These are phyloP conservation scores for Neofusicoccum laricinum DNA, from an alignment of 2,329 filamentous ascomycete genomes.

Conservation along the genomic window DNA sequence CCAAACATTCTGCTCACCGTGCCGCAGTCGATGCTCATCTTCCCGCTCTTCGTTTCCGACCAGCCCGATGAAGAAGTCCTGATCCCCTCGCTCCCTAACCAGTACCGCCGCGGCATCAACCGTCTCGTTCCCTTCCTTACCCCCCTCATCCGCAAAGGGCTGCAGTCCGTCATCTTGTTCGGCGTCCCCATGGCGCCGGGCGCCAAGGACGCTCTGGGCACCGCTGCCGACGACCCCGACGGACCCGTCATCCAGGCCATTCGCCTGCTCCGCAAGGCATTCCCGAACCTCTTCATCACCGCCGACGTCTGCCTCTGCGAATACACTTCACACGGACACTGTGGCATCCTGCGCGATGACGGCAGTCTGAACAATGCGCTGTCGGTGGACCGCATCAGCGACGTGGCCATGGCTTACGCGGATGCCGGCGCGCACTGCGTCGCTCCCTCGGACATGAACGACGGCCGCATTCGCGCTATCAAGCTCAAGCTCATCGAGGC, in stretches of 20 bases:
- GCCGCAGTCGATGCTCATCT: constrained; percentile 90
- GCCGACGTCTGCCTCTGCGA: constrained; percentile 97
- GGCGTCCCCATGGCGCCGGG: constrained; percentile 81
- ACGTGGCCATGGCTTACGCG: constrained; percentile 98
- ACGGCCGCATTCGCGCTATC: constrained; percentile 93
- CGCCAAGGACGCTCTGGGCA: constrained; percentile 88
- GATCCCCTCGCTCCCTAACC: constrained; percentile 87
- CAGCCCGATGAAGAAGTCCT: constrained; percentile 86
- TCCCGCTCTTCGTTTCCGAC: constrained; percentile 94
- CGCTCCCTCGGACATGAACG: constrained; percentile 98
- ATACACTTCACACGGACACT: constrained; percentile 97
- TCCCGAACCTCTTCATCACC: constrained; percentile 87
- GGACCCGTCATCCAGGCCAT: constrained; percentile 90
- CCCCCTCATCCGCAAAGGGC: constrained; percentile 82
- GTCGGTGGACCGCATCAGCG: constrained; percentile 90
- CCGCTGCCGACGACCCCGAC: constrained; percentile 84
- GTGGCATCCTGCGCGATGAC: constrained; percentile 91
- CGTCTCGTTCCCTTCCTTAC: constrained; percentile 79
- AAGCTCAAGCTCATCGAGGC: constrained; percentile 97
- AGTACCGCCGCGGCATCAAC: constrained; percentile 84
- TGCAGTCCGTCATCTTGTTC: constrained; percentile 91
- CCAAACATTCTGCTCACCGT: background rate
- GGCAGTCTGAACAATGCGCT: constrained; percentile 89
- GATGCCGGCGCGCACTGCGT: constrained; percentile 93
- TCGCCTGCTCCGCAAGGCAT: constrained; percentile 75